Percentiles rank a stretch among this genome's conserved stretches.
phyloP scores from a whole-genome alignment of 331 rosid species.

The Stylosanthes scabra region DNA sequence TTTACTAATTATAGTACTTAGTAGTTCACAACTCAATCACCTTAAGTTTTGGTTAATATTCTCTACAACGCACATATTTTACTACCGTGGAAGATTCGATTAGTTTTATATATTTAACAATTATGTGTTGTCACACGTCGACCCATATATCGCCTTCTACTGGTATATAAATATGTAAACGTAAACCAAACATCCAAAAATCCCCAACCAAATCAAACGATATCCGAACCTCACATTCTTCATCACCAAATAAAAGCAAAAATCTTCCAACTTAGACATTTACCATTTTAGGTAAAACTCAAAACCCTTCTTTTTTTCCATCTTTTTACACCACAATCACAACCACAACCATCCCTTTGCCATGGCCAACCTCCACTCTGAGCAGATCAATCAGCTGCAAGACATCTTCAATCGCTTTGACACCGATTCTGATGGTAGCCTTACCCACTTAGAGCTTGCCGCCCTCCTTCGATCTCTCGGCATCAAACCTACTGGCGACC shows the following conservation, averaged over 20 bases:
- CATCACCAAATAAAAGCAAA: neutral
- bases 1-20: neutral
- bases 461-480: conserved; percentile 98
- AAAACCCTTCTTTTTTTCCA: neutral
- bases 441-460: conserved; percentile 89
- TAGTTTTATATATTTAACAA: neutral
- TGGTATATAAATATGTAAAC: no score
- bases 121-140: no score
- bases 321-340: neutral
- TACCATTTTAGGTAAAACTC: neutral
- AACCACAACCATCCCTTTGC: neutral
- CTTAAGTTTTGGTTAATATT: neutral
- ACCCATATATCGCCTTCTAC: no score
- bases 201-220: neutral
- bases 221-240: neutral
- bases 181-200: no score
- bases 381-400: conserved; percentile 68
- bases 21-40: neutral
- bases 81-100: neutral
- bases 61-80: neutral
- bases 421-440: conserved; percentile 94
- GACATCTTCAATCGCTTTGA: conserved; percentile 87
- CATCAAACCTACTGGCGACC: conserved; percentile 83
- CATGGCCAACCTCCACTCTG: conserved; percentile 46
- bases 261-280: neutral